These are phyloP conservation scores for Leccinum fuscescens DNA, from an alignment of 1,284 basidiomycete species.

Conservation along the genomic window DNA sequence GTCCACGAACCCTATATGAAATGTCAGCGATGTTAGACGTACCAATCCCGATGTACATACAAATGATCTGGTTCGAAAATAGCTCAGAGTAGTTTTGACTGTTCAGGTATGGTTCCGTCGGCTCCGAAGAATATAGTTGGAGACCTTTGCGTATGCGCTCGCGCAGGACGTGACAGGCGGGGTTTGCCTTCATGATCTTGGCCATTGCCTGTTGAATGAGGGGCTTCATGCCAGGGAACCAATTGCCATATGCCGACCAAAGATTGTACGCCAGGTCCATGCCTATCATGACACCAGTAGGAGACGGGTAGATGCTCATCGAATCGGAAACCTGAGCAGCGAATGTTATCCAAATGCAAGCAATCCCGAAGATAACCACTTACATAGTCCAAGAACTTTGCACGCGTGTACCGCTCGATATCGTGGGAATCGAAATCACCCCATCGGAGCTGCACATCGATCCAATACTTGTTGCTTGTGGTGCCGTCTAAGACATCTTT, in stretches of 20 bases:
- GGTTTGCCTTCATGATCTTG: constrained; percentile 99
- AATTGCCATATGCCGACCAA: constrained; percentile 99
- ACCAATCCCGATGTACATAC: constrained; percentile 43
- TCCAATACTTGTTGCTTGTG: constrained; percentile 98
- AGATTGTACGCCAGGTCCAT: constrained; percentile 98
- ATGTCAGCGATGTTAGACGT: constrained; percentile 8
- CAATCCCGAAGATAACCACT: constrained; percentile 22
- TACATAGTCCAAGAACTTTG: constrained; percentile 96
- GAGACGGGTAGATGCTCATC: constrained; percentile 98
- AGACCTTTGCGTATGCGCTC: constrained; percentile 99
- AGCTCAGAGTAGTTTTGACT: constrained; percentile 78
- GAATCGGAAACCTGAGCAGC: constrained; percentile 76
- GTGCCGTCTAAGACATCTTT: constrained; percentile 97
- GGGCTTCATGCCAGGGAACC: constrained; percentile 99
- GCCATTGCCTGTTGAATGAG: constrained; percentile 99
- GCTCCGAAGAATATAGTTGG: constrained; percentile 98
- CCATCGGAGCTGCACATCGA: constrained; percentile 98
- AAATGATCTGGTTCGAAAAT: constrained; percentile 99
- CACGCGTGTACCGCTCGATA: constrained; percentile 95
- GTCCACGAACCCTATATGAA: constrained; percentile 84
- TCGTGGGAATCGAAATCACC: constrained; percentile 99
- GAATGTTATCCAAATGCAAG: constrained; percentile 3
- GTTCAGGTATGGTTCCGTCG: constrained; percentile 98
- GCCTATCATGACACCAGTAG: constrained; percentile 97
- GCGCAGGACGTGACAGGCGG: constrained; percentile 95